These are phyloP conservation scores for Glaciozyma antarctica DNA, from an alignment of 768 basidiomycete species.

Conservation along the genomic window DNA sequence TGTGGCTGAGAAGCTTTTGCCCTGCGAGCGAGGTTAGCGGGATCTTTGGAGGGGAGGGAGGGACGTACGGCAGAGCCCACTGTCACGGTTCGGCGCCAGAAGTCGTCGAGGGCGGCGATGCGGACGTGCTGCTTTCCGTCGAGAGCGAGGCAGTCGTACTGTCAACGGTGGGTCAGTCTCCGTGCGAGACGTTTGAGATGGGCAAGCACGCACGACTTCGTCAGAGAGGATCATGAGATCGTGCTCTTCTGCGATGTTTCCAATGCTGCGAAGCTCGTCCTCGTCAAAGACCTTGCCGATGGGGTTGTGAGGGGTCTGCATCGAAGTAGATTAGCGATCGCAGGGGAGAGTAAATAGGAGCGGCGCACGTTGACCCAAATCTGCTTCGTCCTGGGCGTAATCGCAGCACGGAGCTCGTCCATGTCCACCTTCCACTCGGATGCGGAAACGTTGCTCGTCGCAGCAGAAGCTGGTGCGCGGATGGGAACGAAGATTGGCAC, in stretches of 20 bases:
- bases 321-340: background rate
- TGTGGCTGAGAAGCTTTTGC: constrained; percentile 76
- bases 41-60: background rate
- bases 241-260: constrained; percentile 76
- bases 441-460: constrained; percentile 45
- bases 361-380: constrained; percentile 62
- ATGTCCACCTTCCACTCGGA: constrained; percentile 84
- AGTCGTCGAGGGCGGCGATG: constrained; percentile 86
- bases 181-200: background rate
- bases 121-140: constrained; percentile 81
- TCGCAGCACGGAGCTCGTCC: constrained; percentile 73
- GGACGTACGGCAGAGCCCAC: constrained; percentile 47
- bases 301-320: constrained; percentile 68
- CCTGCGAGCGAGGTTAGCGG: background rate
- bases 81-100: constrained; percentile 98
- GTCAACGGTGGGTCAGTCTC: constrained; percentile 3
- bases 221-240: constrained; percentile 89
- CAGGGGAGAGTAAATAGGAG: background rate
- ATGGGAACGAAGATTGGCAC: constrained; percentile 88
- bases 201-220: constrained; percentile 66
- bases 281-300: constrained; percentile 92
- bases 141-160: constrained; percentile 92
- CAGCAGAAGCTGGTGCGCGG: constrained; percentile 62
- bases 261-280: constrained; percentile 72
- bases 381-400: constrained; percentile 84